A percentile compares a stretch with the other conserved stretches of the same genome.
Evolutionary conservation across 192 early-diverging fungal species (phyloP).

Genomic region (Coemansia sp.): DNA sequence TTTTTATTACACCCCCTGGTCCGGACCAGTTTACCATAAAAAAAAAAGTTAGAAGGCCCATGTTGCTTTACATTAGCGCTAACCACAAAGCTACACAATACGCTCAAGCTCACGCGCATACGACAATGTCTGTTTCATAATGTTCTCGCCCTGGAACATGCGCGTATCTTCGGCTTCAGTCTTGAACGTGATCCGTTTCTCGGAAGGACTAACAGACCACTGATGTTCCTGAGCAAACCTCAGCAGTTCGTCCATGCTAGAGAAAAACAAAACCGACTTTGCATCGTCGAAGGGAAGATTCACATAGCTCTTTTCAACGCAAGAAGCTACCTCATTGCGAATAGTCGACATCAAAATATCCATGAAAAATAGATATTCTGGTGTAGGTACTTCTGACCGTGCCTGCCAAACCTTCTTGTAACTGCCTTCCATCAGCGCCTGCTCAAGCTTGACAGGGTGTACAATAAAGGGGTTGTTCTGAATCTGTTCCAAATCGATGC

Average conservation of each 20-base stretch:
- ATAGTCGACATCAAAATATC: slow-evolving; percentile 93
- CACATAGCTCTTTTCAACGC: slow-evolving; percentile 91
- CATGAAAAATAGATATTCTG: slow-evolving; percentile 91
- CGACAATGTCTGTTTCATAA: slow-evolving; percentile 79
- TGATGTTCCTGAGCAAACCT: slow-evolving; percentile 83
- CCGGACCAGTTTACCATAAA: background rate
- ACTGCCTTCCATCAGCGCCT: slow-evolving; percentile 95
- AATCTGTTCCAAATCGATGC: slow-evolving; percentile 79
- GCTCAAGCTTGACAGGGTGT: slow-evolving; percentile 91
- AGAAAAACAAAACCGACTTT: slow-evolving; percentile 89
- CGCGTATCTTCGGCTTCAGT: slow-evolving; percentile 60
- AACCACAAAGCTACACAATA: slow-evolving; percentile 68
- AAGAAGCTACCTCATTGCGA: slow-evolving; percentile 92
- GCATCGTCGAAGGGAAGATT: slow-evolving; percentile 84
- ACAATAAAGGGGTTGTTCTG: slow-evolving; percentile 80
- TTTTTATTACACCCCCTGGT: background rate
- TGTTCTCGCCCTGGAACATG: slow-evolving; percentile 77
- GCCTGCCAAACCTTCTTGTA: slow-evolving; percentile 97
- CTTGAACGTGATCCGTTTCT: slow-evolving; percentile 80
- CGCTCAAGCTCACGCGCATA: slow-evolving; percentile 96
- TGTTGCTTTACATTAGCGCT: background rate
- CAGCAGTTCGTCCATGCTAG: slow-evolving; percentile 74
- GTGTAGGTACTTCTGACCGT: slow-evolving; percentile 80
- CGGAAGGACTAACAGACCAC: slow-evolving; percentile 80
- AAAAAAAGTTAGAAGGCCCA: too few relatives aligned